Base-by-base conservation (phyloP, 2,329 filamentous ascomycete species). In the Cladosporium oxysporum region DNA sequence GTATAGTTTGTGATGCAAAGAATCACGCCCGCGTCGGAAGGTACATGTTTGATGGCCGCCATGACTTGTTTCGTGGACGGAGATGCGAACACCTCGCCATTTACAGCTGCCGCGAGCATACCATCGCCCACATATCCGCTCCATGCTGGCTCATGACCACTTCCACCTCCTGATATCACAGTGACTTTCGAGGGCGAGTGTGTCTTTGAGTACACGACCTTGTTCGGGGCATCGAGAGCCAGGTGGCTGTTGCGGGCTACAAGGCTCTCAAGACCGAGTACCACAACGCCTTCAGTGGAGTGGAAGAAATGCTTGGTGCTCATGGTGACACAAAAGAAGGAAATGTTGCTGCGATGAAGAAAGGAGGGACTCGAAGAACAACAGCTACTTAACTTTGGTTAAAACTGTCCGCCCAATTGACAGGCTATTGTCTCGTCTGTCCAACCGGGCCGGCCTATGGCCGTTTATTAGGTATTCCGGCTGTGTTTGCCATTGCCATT, bases 231-330 rank as follows among this genome's bases (percentile, higher is more conserved):
- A 67, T 84, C 81, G 64, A 84, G 79, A 10, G 74, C 77, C 2
- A 81, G 74, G 35, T 79, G 74, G 5, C 74, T 76, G 69, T 84
- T 84, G 8, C 82, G 76, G 2, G 79, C 73, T 33, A 82, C 79
- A 23, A 85, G 75, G 5, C 81, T 81, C 53, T 80, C 79, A 26
- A 85, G 78, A 50, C 81, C 81, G 60, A 80, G 78, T n/a, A 81
- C 75, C 0, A 85, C 83, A 18, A 85, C 79, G 65, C 82, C 82
- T 67, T 82, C 79, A 21, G 82, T 82, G 61, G 78, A 79, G 35
- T 80, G 78, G 68, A 85, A 85, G 75, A 85, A 85, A 72, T 85
- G 83, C 75, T 85, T 85, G 29, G 81, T 79, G 37, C 82, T 84
- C 83, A 85, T 85, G 53, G 44, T 77, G 50, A 37, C 21, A 26